phyloP scores from a whole-genome alignment of 345 rosid species.

The Syzygium jambos region DNA sequence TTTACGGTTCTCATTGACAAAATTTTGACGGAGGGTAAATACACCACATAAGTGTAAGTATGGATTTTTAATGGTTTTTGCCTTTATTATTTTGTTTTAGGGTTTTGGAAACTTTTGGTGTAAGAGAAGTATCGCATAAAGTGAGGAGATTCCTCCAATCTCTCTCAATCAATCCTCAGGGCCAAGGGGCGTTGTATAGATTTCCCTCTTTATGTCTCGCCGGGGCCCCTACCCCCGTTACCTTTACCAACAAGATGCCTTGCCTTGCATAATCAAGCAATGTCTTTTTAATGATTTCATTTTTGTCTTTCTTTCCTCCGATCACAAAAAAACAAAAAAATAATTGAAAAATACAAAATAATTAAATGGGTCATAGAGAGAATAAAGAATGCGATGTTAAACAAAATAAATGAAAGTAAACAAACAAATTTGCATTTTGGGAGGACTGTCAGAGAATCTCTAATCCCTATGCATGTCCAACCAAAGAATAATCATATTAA shows the following conservation, averaged over 20 bases:
- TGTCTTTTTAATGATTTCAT: neutral
- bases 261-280: neutral
- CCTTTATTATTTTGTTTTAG: neutral
- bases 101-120: neutral
- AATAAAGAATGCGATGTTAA: neutral
- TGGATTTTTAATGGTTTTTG: too few relatives aligned
- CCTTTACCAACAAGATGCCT: neutral
- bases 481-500: neutral
- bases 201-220: neutral
- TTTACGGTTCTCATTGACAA: too few relatives aligned
- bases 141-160: neutral
- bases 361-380: neutral
- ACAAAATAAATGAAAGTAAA: neutral
- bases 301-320: neutral
- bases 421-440: neutral
- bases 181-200: neutral
- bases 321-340: neutral
- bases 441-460: neutral
- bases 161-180: neutral
- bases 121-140: neutral
- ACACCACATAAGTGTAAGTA: too few relatives aligned
- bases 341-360: neutral
- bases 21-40: too few relatives aligned
- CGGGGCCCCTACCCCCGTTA: neutral
- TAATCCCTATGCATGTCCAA: neutral